Base-by-base conservation (phyloP, 345 rosid species). In the Melaleuca quinquenervia region DNA sequence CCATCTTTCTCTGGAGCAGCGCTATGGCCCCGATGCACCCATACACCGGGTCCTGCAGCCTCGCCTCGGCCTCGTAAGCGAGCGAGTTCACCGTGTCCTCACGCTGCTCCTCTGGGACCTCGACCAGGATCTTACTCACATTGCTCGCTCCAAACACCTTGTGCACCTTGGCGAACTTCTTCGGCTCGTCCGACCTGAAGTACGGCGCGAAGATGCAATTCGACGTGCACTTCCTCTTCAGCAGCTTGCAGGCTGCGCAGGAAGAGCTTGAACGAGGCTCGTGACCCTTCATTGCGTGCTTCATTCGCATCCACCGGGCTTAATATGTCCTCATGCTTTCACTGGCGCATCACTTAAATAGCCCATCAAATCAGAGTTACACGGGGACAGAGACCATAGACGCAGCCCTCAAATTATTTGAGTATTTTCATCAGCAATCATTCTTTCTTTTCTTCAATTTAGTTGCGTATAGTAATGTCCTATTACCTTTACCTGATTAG, bases 131-230 rank as follows among this genome's bases (percentile, higher is more conserved):
- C 94, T 97, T 97, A 91, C 96, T 96, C 24, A 97, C 99, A 86
- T 97, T 97, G 89, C 99, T 97, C 5, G 98, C 98, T 5, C 98
- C 99, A 82, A 95, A 97, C 52, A 97, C 98, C 89, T 95, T 97
- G 90, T 97, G 99, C 27, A 97, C 96, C 86, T 90, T 93, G 50
- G 98, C 96, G 26, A 97, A 97, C 84, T 93, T 95, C 70, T 91
- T 88, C 0, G 92, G 93, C 87, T 97, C 98, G 15, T 93, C 93
- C 11, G 96, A 93, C 2, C 93, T 93, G 85, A 97, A 96, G 87
- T 95, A 93, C 0, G 98, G 98, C 6, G 99, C 98, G 24, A 97
- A 97, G 85, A 97, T 92, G 89, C 99, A 97, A 83, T 83, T 90
- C 8, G 98, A 93, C 2, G 84, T 88, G 93, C 99, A 97, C 89